phyloP scores from a whole-genome alignment of 352 stramenopile species.

The Peronospora farinosa region DNA sequence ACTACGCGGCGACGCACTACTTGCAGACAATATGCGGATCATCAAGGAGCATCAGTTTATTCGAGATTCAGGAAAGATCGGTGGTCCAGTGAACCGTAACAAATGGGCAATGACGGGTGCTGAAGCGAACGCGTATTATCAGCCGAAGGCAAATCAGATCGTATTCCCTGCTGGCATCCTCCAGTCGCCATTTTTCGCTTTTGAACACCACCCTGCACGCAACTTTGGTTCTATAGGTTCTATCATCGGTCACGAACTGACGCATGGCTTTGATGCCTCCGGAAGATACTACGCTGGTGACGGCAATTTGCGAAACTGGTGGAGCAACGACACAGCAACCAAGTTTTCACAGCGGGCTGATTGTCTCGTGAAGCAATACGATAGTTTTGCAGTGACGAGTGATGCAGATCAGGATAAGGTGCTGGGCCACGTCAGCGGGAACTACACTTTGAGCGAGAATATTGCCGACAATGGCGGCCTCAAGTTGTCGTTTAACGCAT shows the following conservation, averaged over 20 bases:
- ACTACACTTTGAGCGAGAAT: slow-evolving; percentile 76
- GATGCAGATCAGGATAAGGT: slow-evolving; percentile 31
- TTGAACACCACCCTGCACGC: slow-evolving; percentile 68
- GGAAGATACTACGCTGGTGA: slow-evolving; percentile 84
- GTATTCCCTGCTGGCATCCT: slow-evolving; percentile 94
- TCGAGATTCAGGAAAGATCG: slow-evolving; percentile 35
- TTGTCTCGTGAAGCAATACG: slow-evolving; percentile 69
- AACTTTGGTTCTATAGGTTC: slow-evolving; percentile 92
- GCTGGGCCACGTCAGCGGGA: slow-evolving; percentile 67
- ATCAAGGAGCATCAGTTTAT: slow-evolving; percentile 43
- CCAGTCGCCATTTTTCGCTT: slow-evolving; percentile 91
- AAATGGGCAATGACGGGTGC: slow-evolving; percentile 90
- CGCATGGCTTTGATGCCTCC: slow-evolving; percentile 92
- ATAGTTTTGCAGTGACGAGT: slow-evolving; percentile 39
- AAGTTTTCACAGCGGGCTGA: slow-evolving; percentile 60
- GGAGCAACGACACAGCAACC: slow-evolving; percentile 74
- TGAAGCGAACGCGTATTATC: slow-evolving; percentile 90
- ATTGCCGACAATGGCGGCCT: slow-evolving; percentile 82
- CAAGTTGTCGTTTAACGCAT: slow-evolving; percentile 61
- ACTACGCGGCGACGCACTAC: slow-evolving; percentile 29
- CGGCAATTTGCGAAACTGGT: slow-evolving; percentile 92
- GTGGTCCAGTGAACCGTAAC: slow-evolving; percentile 42
- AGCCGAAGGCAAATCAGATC: slow-evolving; percentile 81
- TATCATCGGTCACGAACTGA: slow-evolving; percentile 94
- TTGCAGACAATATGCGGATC: slow-evolving; percentile 47